Percentiles rank a stretch among this genome's conserved stretches.
Conservation (phyloP, 2,329 filamentous ascomycete genomes). For the Stemphylium vesicarium region DNA sequence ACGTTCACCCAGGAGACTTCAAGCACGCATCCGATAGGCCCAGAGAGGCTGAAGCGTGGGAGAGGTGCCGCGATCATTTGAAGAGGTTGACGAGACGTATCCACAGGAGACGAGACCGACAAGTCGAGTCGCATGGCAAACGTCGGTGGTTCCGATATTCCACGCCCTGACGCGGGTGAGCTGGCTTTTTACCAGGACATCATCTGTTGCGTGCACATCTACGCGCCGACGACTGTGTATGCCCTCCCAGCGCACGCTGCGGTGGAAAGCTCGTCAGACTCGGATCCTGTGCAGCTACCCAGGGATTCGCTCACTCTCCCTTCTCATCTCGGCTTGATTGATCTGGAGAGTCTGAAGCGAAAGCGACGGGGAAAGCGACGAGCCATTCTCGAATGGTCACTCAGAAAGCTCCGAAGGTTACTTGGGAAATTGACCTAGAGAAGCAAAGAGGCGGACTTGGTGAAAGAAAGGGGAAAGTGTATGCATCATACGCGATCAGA, state of each 20-base stretch:
- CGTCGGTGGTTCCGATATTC: constrained; percentile 10
- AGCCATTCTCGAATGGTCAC: constrained; percentile 14
- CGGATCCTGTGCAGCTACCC: background rate
- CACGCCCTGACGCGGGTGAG: constrained; percentile 5
- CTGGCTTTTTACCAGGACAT: constrained; percentile 8
- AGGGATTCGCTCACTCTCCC: background rate
- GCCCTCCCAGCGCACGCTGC: background rate
- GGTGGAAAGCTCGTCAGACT: constrained; percentile 1
- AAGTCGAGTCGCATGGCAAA: constrained; percentile 10
- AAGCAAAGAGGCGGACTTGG: background rate
- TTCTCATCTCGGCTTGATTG: background rate
- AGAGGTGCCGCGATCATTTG: constrained; percentile 23
- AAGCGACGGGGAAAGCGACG: constrained; percentile 10
- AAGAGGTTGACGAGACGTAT: constrained; percentile 16
- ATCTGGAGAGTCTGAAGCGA: background rate
- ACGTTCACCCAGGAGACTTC: constrained; percentile 35
- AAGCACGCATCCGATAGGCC: constrained; percentile 14
- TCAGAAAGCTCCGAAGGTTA: constrained; percentile 9
- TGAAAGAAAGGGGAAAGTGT: background rate
- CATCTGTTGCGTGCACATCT: constrained; percentile 19
- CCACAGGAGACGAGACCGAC: background rate
- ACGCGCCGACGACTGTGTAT: constrained; percentile 19
- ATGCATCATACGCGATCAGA: background rate
- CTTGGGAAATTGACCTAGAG: constrained; percentile 1
- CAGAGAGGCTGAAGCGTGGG: constrained; percentile 28